Conservation (phyloP, 2,329 filamentous ascomycete genomes). For the Xylaria sp. region DNA sequence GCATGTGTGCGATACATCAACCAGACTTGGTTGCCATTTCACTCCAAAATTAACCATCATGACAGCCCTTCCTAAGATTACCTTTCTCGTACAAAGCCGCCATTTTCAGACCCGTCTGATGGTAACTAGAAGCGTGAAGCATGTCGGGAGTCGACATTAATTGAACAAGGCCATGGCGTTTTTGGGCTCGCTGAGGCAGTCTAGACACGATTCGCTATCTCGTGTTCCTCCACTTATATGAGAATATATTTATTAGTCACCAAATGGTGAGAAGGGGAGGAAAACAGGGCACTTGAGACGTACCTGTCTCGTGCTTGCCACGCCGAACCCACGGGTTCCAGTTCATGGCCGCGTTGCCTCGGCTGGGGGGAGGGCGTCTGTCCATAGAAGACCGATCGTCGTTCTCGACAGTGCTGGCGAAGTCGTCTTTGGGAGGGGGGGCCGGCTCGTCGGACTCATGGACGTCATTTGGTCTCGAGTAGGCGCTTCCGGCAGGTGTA, state of each 20-base stretch:
- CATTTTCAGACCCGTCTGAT: background rate
- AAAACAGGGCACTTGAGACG: background rate
- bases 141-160: background rate
- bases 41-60: constrained; percentile 1
- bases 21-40: background rate
- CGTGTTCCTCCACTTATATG: constrained; percentile 27
- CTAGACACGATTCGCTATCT: constrained; percentile 30
- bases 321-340: constrained; percentile 24
- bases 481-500: background rate
- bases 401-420: constrained; percentile 19
- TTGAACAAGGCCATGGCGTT: background rate
- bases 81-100: background rate
- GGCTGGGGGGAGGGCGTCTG: constrained; percentile 8
- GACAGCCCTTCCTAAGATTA: background rate
- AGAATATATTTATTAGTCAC: constrained; percentile 2
- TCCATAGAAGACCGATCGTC: constrained; percentile 26
- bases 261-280: background rate
- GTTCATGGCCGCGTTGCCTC: constrained; percentile 8
- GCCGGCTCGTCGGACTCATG: constrained; percentile 5
- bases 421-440: constrained; percentile 27
- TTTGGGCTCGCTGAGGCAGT: background rate
- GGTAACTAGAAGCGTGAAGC: background rate
- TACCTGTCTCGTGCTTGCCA: constrained; percentile 8
- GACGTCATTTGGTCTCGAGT: background rate
- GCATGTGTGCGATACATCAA: background rate